phyloP scores from a whole-genome alignment of 1,284 basidiomycete genomes.

The Leccinum colubrinum region DNA sequence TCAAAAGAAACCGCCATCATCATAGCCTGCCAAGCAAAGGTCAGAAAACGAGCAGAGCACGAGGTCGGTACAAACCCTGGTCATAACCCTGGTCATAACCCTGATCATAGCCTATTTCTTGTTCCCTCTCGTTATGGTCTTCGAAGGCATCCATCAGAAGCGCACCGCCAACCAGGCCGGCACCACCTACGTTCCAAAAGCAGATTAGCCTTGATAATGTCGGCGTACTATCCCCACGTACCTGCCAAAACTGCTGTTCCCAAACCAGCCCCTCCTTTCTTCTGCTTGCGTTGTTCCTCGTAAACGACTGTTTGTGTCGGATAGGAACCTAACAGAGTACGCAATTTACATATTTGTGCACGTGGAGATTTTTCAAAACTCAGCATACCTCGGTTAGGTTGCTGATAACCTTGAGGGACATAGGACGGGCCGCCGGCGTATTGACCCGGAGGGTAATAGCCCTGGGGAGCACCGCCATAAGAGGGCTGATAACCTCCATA shows the following conservation, averaged over 20 bases:
- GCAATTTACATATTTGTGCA: neutral
- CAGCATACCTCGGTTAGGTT: conserved; percentile 18
- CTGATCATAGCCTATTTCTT: conserved; percentile 36
- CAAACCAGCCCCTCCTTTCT: conserved; percentile 23
- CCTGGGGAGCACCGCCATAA: conserved; percentile 19
- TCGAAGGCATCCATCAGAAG: conserved; percentile 52
- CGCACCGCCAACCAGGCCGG: conserved; percentile 57
- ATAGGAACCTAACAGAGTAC: conserved; percentile 14
- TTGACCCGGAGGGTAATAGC: conserved; percentile 25
- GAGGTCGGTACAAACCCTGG: conserved; percentile 1
- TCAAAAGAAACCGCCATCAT: conserved; percentile 4
- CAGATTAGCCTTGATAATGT: conserved; percentile 5
- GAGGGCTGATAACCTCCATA: conserved; percentile 24
- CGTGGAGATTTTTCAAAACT: neutral
- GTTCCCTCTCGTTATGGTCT: conserved; percentile 39
- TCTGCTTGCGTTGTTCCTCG: conserved; percentile 19
- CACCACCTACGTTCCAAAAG: conserved; percentile 43
- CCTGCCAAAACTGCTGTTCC: conserved; percentile 30
- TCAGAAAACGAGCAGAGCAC: conserved; percentile 9
- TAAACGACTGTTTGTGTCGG: conserved; percentile 16
- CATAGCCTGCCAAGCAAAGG: conserved; percentile 15
- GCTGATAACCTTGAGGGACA: neutral
- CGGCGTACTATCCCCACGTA: conserved; percentile 13
- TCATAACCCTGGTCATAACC: neutral
- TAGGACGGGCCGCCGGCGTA: conserved; percentile 9